These are phyloP conservation scores for Polygonum aviculare DNA, from an alignment of 148 eudicot genomes.

Conservation along the genomic window DNA sequence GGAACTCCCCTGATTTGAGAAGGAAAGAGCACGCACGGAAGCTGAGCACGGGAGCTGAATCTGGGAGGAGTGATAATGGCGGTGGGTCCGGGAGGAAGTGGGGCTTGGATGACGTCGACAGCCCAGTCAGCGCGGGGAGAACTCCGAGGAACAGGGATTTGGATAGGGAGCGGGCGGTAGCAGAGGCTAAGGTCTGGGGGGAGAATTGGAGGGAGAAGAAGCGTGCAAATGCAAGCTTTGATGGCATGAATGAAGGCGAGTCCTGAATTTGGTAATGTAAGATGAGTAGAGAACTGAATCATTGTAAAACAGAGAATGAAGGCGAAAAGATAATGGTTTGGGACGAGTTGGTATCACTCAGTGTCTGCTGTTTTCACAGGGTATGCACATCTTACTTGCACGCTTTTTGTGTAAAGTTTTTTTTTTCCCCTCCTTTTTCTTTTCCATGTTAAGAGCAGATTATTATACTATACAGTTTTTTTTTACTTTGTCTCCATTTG, in stretches of 20 bases:
- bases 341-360: neutral
- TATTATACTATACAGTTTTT: neutral
- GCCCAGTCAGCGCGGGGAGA: constrained; percentile 2
- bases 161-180: constrained; percentile 56
- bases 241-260: constrained; percentile 5
- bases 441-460: neutral
- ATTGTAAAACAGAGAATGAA: neutral
- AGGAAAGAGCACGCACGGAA: neutral
- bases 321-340: neutral
- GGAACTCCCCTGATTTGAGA: neutral
- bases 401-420: constrained; percentile 1
- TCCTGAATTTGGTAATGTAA: neutral
- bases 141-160: constrained; percentile 17
- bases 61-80: constrained; percentile 4
- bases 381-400: constrained; percentile 3
- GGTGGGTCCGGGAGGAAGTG: constrained; percentile 10
- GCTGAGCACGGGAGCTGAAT: constrained; percentile 5
- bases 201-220: constrained; percentile 54
- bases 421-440: neutral
- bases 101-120: neutral
- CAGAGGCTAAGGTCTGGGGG: constrained; percentile 81
- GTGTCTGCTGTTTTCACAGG: neutral
- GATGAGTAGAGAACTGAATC: neutral
- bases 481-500: neutral
- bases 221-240: constrained; percentile 21